Base-by-base conservation (phyloP, 148 eudicot species). In the Camellia granthamiana region DNA sequence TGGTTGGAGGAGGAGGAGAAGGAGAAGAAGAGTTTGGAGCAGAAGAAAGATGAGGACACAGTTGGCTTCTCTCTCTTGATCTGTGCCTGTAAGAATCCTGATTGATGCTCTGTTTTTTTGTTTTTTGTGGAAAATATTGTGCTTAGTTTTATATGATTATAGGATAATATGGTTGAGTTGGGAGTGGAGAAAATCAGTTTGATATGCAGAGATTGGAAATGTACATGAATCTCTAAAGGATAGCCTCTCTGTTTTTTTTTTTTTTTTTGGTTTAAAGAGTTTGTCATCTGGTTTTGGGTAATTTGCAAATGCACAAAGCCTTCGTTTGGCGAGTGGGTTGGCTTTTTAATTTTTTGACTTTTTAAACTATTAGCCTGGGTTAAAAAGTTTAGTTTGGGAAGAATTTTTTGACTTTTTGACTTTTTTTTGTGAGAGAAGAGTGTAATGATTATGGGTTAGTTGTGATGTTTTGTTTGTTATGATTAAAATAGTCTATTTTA, bases 1-100 rank as follows among this genome's bases (percentile, higher is more conserved):
- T 96, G 99, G 99, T 80, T 93, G 79, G 93, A 92, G 56, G 98
- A 95, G n/a, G n/a, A 23, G 79, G 93, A 92, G 56, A 97, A 95
- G 79, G 93, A 92, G 56, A 97, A 95, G 85, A 87, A 78, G 75
- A 90, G 81, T 69, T 83, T 87, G 65, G 89, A 79, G 72, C 86
- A 92, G 68, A 84, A 77, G 51, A 82, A 80, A n/a, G 69, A 79
- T 30, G 38, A 30, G 60, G 94, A 88, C 44, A 89, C 77, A 69
- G 77, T 81, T 79, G 95, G 88, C n/a, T 92, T 91, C 80, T 90
- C 97, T 46, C 84, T 96, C 75, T 78, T 96, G 82, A 86, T 96
- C 81, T 90, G 79, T 86, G 98, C 90, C 81, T 80, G 89, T 83
- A 93, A 83, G 82, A 89, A 76, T 74, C 88, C 93, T 83, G 86